phyloP scores from a whole-genome alignment of 345 rosid genomes.

The Chamaenerion angustifolium region DNA sequence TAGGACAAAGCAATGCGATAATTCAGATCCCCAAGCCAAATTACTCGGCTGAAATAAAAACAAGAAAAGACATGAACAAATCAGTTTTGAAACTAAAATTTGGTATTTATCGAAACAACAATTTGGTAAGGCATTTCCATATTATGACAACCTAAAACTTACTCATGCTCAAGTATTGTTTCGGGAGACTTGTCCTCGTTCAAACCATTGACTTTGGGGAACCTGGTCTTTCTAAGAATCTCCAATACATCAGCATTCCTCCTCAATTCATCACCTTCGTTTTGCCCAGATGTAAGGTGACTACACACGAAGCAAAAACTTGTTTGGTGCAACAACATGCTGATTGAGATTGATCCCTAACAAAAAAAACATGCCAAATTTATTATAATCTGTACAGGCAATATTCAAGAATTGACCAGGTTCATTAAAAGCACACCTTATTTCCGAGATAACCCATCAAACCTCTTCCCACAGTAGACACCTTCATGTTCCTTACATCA shows the following conservation, averaged over 20 bases:
- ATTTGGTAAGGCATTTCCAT: no score
- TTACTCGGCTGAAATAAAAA: conserved; percentile 54
- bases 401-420: background rate
- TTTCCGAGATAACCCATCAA: conserved; percentile 97
- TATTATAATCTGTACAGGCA: background rate
- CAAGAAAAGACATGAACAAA: background rate
- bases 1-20: conserved; percentile 90
- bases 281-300: conserved; percentile 94
- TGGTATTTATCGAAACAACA: background rate
- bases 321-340: conserved; percentile 88
- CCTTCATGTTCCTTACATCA: conserved; percentile 83
- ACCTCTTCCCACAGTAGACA: conserved; percentile 96
- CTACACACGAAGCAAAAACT: conserved; percentile 90
- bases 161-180: conserved; percentile 93
- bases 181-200: conserved; percentile 73
- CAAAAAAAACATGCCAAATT: conserved; percentile 13
- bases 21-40: conserved; percentile 97
- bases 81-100: background rate
- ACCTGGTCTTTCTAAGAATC: conserved; percentile 86
- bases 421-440: conserved; percentile 40
- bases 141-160: no score
- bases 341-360: conserved; percentile 92
- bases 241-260: conserved; percentile 95
- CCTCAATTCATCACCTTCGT: conserved; percentile 84
- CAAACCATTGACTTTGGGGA: conserved; percentile 53